These are phyloP conservation scores for Penicillium sp. DNA, from an alignment of 2,329 filamentous ascomycete genomes.

Conservation along the genomic window DNA sequence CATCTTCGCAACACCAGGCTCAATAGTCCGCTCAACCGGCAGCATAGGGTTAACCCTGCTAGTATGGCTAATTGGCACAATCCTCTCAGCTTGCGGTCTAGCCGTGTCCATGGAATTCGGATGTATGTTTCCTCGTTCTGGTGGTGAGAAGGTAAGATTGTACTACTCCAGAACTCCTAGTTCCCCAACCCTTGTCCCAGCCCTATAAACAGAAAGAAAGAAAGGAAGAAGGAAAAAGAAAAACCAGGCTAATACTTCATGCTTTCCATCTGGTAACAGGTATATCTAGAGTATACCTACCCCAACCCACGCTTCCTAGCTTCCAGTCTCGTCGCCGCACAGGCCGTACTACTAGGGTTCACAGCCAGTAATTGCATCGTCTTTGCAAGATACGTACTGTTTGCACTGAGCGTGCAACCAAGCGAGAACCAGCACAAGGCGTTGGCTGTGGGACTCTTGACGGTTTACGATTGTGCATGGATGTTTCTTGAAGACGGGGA, in stretches of 20 bases:
- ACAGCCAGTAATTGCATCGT: constrained; percentile 68
- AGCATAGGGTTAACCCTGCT: constrained; percentile 61
- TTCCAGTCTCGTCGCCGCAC: constrained; percentile 60
- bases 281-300: constrained; percentile 68
- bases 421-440: constrained; percentile 53
- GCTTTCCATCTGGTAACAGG: constrained; percentile 47
- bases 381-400: constrained; percentile 63
- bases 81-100: constrained; percentile 59
- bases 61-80: constrained; percentile 61
- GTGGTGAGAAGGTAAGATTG: constrained; percentile 59
- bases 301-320: constrained; percentile 60
- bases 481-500: constrained; percentile 54
- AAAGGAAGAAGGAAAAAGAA: no score
- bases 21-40: constrained; percentile 63
- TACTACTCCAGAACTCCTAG: no score
- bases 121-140: constrained; percentile 66
- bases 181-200: no score
- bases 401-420: constrained; percentile 53
- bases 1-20: constrained; percentile 68
- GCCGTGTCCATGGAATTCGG: constrained; percentile 64
- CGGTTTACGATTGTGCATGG: constrained; percentile 58
- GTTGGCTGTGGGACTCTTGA: constrained; percentile 57
- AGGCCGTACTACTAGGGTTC: constrained; percentile 62
- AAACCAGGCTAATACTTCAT: constrained; percentile 40
- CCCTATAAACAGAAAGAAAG: neutral